Conservation (phyloP, 2,329 filamentous ascomycete species). For the Calycina herbarum region DNA sequence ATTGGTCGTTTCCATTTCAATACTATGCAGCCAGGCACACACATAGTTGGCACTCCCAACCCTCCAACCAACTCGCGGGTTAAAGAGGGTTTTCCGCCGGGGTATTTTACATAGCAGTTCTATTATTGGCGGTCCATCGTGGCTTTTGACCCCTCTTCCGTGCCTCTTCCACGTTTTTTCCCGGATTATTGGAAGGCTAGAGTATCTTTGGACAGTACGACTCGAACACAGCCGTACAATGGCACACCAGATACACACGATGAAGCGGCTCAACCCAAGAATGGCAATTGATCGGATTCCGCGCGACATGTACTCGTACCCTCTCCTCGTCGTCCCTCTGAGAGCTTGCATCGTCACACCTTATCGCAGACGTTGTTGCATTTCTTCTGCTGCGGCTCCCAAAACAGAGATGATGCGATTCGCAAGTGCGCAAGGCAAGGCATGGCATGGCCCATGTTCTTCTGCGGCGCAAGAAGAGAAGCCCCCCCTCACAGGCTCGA, state of each 20-base stretch:
- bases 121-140: background rate
- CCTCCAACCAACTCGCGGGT: too few relatives aligned
- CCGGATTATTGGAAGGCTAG: constrained; percentile 1
- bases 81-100: too few relatives aligned
- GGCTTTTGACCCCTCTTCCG: background rate
- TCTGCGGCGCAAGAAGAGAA: background rate
- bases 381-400: background rate
- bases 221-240: background rate
- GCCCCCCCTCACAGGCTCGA: constrained; percentile 1
- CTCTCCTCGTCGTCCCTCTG: background rate
- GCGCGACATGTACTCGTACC: background rate
- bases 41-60: too few relatives aligned
- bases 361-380: background rate
- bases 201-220: background rate
- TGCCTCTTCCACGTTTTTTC: background rate
- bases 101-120: background rate
- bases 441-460: background rate
- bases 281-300: background rate
- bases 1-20: background rate
- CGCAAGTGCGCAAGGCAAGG: background rate
- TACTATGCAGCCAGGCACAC: too few relatives aligned
- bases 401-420: background rate
- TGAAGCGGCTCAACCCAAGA: background rate
- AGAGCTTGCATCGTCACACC: background rate
- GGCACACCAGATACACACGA: background rate